Conservation (phyloP, 148 eudicot genomes). For the Nepenthes gracilis region DNA sequence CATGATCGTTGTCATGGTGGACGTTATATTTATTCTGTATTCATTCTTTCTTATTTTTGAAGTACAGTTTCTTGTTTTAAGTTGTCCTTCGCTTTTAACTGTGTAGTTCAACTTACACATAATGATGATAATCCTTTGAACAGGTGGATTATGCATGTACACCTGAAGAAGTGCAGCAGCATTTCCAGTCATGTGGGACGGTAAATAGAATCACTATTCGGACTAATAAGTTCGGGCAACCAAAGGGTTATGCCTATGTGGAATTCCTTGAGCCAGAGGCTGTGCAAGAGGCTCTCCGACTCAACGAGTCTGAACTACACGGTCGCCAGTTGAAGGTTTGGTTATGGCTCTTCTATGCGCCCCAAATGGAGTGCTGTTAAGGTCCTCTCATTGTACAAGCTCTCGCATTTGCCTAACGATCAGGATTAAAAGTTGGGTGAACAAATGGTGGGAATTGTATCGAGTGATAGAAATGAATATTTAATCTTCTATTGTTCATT, state of each 20-base stretch:
- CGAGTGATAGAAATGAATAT: too few relatives aligned
- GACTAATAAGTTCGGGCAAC: constrained; percentile 73
- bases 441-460: too few relatives aligned
- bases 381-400: background rate
- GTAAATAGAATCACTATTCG: constrained; percentile 80
- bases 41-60: too few relatives aligned
- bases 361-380: background rate
- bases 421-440: too few relatives aligned
- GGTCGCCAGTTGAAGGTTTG: constrained; percentile 85
- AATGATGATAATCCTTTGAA: constrained; percentile 1
- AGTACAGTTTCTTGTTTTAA: too few relatives aligned
- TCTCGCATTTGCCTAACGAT: background rate
- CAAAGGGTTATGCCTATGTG: constrained; percentile 87
- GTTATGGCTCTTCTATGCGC: background rate
- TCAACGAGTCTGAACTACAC: constrained; percentile 78
- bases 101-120: too few relatives aligned
- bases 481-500: too few relatives aligned
- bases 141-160: constrained; percentile 94
- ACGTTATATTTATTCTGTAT: too few relatives aligned
- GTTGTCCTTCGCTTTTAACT: too few relatives aligned
- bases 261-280: constrained; percentile 81
- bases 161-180: constrained; percentile 92
- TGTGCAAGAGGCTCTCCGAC: constrained; percentile 64
- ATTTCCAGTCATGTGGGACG: constrained; percentile 84
- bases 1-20: too few relatives aligned